Percentiles rank a stretch among this genome's conserved stretches.
Evolutionary conservation across 2,329 filamentous ascomycete species (phyloP).

Genomic region (Trichophyton rubrum): DNA sequence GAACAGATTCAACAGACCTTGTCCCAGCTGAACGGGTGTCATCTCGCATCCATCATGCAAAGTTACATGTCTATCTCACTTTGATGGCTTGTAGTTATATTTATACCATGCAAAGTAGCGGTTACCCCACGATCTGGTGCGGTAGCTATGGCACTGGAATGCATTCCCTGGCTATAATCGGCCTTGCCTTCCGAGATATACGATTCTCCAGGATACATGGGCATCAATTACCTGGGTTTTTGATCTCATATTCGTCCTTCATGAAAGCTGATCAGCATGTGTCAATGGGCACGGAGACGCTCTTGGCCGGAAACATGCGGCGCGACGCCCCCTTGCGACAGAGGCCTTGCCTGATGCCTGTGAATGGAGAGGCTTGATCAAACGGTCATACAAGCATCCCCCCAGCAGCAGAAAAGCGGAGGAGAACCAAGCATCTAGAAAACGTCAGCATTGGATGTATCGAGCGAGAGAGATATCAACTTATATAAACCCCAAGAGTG

Average conservation of each 20-base stretch:
- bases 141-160: background rate
- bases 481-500: background rate
- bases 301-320: conserved; percentile 3
- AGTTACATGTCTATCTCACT: background rate
- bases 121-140: background rate
- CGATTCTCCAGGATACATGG: conserved; percentile 36
- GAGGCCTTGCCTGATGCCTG: background rate
- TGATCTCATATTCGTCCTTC: background rate
- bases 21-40: background rate
- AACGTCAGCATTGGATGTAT: background rate
- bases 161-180: background rate
- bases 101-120: background rate
- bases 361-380: background rate
- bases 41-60: background rate
- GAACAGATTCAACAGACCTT: background rate
- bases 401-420: background rate
- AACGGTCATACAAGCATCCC: background rate
- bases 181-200: background rate
- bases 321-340: background rate
- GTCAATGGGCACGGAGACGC: background rate
- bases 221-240: conserved; percentile 57
- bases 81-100: background rate
- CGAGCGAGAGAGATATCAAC: background rate
- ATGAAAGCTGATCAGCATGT: background rate
- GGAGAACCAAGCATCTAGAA: background rate